phyloP scores from a whole-genome alignment of 305 asterid genomes.

The Ajuga reptans region DNA sequence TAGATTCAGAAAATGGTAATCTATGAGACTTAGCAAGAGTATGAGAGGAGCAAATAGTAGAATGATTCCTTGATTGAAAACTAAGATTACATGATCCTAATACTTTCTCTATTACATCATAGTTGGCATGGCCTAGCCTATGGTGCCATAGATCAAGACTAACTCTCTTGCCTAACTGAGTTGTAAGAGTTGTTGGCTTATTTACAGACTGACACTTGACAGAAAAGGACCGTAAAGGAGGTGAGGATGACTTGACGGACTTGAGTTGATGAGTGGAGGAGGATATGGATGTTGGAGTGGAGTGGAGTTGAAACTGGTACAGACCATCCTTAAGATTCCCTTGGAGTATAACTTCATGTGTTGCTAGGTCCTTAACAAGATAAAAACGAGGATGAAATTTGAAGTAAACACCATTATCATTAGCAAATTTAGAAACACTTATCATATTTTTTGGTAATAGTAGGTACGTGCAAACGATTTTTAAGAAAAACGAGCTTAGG shows the following conservation, averaged over 20 bases:
- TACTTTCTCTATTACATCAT: background rate
- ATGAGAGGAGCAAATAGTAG: background rate
- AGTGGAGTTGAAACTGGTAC: background rate
- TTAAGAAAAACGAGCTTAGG: background rate
- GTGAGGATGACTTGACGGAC: background rate
- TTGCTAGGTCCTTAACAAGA: background rate
- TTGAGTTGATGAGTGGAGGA: no score
- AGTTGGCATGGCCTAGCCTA: background rate
- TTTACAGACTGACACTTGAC: background rate
- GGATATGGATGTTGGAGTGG: no score
- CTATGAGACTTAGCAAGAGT: no score
- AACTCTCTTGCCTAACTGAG: background rate
- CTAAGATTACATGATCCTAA: background rate
- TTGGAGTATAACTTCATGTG: background rate
- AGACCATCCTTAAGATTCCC: background rate
- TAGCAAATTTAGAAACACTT: background rate
- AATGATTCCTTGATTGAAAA: no score
- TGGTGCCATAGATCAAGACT: background rate
- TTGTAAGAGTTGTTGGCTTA: background rate
- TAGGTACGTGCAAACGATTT: background rate
- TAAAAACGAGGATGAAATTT: background rate
- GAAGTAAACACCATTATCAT: background rate
- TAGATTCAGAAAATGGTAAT: no score
- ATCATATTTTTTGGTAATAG: background rate
- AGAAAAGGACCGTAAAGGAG: no score